Conservation (phyloP, 768 basidiomycete genomes). For the Hericium rajendrae region DNA sequence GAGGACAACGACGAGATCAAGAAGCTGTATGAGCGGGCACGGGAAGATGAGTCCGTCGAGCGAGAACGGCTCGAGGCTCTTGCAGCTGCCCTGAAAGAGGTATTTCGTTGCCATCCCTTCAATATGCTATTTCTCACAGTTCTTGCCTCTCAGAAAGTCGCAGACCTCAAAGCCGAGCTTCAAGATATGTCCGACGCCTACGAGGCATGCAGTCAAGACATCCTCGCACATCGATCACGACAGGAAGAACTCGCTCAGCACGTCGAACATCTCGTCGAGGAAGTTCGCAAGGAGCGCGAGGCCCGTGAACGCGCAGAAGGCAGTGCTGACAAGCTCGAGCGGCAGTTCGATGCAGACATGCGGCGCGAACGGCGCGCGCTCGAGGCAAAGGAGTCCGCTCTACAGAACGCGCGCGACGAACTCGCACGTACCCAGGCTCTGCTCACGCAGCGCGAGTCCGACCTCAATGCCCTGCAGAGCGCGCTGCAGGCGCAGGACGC, state of each 20-base stretch:
- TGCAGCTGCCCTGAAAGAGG: constrained; percentile 73
- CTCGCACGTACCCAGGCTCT: constrained; percentile 53
- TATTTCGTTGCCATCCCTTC: constrained; percentile 20
- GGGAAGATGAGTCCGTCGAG: constrained; percentile 70
- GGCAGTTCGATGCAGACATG: constrained; percentile 52
- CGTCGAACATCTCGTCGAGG: constrained; percentile 59
- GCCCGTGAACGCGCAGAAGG: constrained; percentile 43
- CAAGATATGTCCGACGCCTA: constrained; percentile 57
- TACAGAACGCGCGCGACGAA: constrained; percentile 54
- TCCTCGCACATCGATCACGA: constrained; percentile 55
- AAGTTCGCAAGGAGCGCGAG: constrained; percentile 49
- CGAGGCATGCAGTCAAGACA: constrained; percentile 52
- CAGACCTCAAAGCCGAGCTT: constrained; percentile 51
- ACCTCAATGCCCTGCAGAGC: constrained; percentile 63
- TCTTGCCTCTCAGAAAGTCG: constrained; percentile 81
- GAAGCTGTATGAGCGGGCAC: constrained; percentile 57
- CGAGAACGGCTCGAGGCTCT: constrained; percentile 59
- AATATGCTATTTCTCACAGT: no score
- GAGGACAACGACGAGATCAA: constrained; percentile 73
- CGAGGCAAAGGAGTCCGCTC: constrained; percentile 61
- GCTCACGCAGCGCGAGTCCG: constrained; percentile 63
- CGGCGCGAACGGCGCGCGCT: constrained; percentile 52
- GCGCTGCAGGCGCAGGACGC: constrained; percentile 64
- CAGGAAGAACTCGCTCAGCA: constrained; percentile 74
- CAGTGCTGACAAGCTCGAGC: constrained; percentile 47